phyloP scores from a whole-genome alignment of 805 yeast genomes.

The Wickerhamiella galacta region DNA sequence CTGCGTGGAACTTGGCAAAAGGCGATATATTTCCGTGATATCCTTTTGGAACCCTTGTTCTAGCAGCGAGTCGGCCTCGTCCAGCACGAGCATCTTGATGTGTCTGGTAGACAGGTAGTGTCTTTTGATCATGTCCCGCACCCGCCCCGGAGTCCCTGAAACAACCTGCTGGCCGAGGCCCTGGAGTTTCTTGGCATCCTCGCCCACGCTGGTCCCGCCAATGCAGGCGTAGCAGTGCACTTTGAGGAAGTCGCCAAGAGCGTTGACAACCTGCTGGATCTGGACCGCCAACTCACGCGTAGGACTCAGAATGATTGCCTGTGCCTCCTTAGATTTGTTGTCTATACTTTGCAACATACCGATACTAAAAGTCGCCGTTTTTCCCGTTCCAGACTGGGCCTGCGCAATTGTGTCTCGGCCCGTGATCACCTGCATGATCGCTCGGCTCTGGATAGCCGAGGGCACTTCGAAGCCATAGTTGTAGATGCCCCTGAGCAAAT shows the following conservation, averaged over 20 bases:
- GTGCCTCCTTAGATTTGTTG: constrained; percentile 52
- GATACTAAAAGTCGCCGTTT: constrained; percentile 94
- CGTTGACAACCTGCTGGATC: constrained; percentile 72
- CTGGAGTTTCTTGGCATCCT: constrained; percentile 53
- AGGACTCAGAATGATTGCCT: constrained; percentile 84
- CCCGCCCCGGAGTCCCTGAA: constrained; percentile 97
- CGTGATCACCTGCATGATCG: constrained; percentile 59
- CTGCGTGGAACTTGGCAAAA: constrained; percentile 71
- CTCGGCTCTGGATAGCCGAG: constrained; percentile 68
- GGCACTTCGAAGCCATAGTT: constrained; percentile 73
- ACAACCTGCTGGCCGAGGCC: constrained; percentile 75
- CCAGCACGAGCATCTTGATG: constrained; percentile 76
- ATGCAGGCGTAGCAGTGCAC: constrained; percentile 79
- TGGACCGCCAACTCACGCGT: constrained; percentile 93
- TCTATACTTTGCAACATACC: constrained; percentile 83
- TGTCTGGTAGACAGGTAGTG: constrained; percentile 56
- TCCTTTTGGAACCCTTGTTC: constrained; percentile 91
- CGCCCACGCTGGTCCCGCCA: constrained; percentile 78
- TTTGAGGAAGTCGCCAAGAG: constrained; percentile 78
- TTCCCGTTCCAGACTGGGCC: constrained; percentile 99
- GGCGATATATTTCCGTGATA: constrained; percentile 78
- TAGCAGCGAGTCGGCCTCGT: constrained; percentile 93
- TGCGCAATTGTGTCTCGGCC: constrained; percentile 77
- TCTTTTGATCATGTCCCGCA: constrained; percentile 76
- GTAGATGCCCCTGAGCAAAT: constrained; percentile 42